Conservation (phyloP, 1,284 basidiomycete genomes). For the Ganoderma meredithae region DNA sequence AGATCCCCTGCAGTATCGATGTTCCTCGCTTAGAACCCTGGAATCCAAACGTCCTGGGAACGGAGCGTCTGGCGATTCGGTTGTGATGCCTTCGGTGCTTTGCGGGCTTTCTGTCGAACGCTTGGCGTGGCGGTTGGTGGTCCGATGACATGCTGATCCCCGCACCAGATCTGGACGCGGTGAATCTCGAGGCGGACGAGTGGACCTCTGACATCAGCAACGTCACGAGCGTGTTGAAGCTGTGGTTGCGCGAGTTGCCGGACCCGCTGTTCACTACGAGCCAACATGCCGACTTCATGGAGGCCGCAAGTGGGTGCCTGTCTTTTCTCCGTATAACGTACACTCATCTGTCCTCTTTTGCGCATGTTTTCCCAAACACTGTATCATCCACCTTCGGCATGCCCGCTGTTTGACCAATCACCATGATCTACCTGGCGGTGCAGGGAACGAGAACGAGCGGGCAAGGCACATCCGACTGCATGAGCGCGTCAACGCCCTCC, state of each 20-base stretch:
- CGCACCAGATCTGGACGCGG: constrained; percentile 78
- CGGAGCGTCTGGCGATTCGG: not conserved
- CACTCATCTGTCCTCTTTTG: not conserved
- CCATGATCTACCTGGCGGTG: not conserved
- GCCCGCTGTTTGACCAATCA: not conserved
- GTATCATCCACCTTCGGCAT: not conserved
- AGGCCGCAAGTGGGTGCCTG: constrained; percentile 84
- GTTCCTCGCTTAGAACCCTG: not conserved
- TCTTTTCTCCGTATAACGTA: constrained; percentile 11
- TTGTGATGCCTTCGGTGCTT: not conserved
- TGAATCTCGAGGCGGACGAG: constrained; percentile 88
- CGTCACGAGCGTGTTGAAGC: constrained; percentile 91
- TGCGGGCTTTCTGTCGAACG: not conserved
- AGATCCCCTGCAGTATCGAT: not conserved
- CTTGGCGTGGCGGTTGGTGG: not conserved
- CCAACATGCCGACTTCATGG: constrained; percentile 92
- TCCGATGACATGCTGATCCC: constrained; percentile 14
- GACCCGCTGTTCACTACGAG: constrained; percentile 90
- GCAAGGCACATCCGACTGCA: constrained; percentile 94
- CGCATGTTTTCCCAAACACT: not conserved
- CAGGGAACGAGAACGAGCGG: constrained; percentile 93
- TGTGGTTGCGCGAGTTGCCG: constrained; percentile 97
- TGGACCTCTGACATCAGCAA: constrained; percentile 97
- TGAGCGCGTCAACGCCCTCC: constrained; percentile 96
- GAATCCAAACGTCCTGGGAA: not conserved